These are phyloP conservation scores for Phytophthora idaei DNA, from an alignment of 352 stramenopile genomes.

Conservation along the genomic window DNA sequence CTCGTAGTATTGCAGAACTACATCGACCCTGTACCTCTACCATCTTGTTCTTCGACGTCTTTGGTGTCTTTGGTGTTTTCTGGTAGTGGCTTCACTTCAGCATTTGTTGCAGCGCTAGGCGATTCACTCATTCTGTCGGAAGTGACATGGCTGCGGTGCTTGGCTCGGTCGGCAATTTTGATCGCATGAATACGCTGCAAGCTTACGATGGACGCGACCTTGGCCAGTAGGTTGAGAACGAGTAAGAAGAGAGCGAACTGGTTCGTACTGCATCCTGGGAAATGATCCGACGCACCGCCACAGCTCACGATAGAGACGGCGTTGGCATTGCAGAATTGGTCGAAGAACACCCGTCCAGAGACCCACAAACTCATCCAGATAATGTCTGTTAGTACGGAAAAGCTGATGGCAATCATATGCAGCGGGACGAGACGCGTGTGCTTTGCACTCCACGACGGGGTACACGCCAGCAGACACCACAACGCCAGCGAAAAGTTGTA, in stretches of 20 bases:
- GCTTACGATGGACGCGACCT: constrained; percentile 44
- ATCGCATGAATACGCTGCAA: constrained; percentile 59
- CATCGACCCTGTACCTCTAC: neutral
- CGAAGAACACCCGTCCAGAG: constrained; percentile 74
- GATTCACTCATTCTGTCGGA: constrained; percentile 8
- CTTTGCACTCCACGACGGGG: constrained; percentile 51
- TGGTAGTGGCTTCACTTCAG: constrained; percentile 26
- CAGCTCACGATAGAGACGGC: constrained; percentile 72
- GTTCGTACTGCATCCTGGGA: constrained; percentile 73
- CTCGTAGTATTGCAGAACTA: neutral
- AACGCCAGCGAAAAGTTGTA: constrained; percentile 83
- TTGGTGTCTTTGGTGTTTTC: constrained; percentile 3
- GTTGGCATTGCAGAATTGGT: constrained; percentile 68
- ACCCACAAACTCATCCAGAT: constrained; percentile 84
- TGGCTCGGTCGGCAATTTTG: constrained; percentile 15
- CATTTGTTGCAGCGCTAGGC: constrained; percentile 1
- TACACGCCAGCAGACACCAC: constrained; percentile 68
- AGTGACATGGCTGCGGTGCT: constrained; percentile 23
- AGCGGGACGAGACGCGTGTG: constrained; percentile 55
- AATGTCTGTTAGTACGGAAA: constrained; percentile 72
- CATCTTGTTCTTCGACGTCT: neutral
- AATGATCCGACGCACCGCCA: constrained; percentile 62
- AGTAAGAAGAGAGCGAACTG: constrained; percentile 72
- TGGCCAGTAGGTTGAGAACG: constrained; percentile 61
- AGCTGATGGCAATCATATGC: constrained; percentile 51